These are phyloP conservation scores for Staphylotrichum tortipilum DNA, from an alignment of 495 filamentous ascomycete species.

Conservation along the genomic window DNA sequence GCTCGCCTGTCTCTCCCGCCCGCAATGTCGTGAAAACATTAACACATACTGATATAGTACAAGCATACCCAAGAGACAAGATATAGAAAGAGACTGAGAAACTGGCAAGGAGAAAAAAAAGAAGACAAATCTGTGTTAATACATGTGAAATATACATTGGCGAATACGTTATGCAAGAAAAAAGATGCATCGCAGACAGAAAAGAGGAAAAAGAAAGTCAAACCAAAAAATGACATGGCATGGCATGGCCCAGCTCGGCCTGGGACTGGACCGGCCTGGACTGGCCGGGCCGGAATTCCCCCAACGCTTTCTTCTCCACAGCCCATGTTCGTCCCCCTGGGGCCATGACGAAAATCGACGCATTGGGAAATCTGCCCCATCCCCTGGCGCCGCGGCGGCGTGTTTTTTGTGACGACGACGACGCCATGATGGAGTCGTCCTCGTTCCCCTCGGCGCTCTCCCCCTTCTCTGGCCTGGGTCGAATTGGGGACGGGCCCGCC, in stretches of 20 bases:
- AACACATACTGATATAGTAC: too few species aligned
- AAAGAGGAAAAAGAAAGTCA: neutral
- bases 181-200: too few species aligned
- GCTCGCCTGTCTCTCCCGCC: too few species aligned
- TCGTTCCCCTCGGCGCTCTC: too few species aligned
- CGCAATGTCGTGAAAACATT: neutral
- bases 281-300: neutral
- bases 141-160: neutral
- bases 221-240: neutral
- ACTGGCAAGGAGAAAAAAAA: too few species aligned
- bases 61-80: too few species aligned
- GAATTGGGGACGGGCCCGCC: neutral
- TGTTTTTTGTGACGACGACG: conserved; percentile 3
- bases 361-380: neutral
- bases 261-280: too few species aligned
- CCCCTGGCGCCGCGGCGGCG: conserved; percentile 1
- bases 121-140: neutral
- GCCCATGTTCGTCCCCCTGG: too few species aligned
- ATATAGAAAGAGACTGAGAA: too few species aligned
- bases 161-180: too few species aligned
- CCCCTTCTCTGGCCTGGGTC: neutral
- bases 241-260: too few species aligned
- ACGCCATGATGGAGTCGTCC: neutral
- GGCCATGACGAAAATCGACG: neutral
- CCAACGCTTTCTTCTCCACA: too few species aligned